phyloP scores from a whole-genome alignment of 106 monocot genomes.

The Dendrobium huoshanense region DNA sequence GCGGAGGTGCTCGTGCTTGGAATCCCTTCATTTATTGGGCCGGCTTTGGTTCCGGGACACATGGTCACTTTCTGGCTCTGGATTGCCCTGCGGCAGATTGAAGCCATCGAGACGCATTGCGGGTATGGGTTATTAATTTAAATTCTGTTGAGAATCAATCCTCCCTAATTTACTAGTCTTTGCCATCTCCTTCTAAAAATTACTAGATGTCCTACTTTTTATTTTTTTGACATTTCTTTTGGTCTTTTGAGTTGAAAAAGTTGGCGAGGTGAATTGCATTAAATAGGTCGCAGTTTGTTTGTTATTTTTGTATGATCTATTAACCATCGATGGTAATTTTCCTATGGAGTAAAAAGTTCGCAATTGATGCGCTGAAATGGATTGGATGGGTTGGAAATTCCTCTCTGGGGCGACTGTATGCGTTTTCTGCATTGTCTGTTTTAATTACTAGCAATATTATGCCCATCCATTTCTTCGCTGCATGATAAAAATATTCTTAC shows the following conservation, averaged over 20 bases:
- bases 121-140: conserved; percentile 36
- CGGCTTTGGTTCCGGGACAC: conserved; percentile 72
- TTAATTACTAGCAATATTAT: background rate
- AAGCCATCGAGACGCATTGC: conserved; percentile 86
- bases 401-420: background rate
- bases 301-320: background rate
- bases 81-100: conserved; percentile 72
- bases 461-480: background rate
- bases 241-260: background rate
- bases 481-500: background rate
- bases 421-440: background rate
- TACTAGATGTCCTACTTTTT: background rate
- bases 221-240: background rate
- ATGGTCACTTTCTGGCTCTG: conserved; percentile 91
- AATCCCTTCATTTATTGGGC: conserved; percentile 78
- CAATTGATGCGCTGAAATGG: background rate
- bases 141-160: background rate
- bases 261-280: background rate
- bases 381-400: background rate
- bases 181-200: no score
- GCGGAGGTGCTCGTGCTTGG: conserved; percentile 79
- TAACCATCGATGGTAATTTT: background rate
- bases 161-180: background rate
- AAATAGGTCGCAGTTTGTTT: background rate
- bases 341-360: background rate